Conservation (phyloP, 192 early-diverging fungal species). For the Gonapodya sp. region DNA sequence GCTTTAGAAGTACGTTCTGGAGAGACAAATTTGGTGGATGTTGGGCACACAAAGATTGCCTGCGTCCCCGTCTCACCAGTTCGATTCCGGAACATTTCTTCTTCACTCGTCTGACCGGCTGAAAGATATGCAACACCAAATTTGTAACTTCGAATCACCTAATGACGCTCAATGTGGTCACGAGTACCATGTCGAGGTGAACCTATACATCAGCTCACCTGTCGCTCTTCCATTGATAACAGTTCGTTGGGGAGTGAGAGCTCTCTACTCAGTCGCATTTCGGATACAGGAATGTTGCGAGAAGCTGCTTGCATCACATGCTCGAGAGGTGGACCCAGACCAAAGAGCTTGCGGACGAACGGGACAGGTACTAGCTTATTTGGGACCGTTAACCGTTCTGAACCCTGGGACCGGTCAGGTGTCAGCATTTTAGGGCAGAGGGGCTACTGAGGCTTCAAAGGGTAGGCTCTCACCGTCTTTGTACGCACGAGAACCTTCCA, state of each 20-base stretch:
- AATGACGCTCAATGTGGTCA: neutral
- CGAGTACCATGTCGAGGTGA: neutral
- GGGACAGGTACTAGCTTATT: constrained; percentile 25
- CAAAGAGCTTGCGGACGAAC: constrained; percentile 31
- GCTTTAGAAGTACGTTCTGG: constrained; percentile 38
- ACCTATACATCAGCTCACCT: constrained; percentile 6
- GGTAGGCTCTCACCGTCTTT: constrained; percentile 23
- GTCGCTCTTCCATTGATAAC: constrained; percentile 61
- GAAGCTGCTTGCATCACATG: constrained; percentile 42
- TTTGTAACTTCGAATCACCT: constrained; percentile 61
- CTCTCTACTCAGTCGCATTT: constrained; percentile 51
- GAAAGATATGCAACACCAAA: constrained; percentile 66
- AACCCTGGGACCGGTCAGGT: constrained; percentile 25
- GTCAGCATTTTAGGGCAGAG: neutral
- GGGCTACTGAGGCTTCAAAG: neutral
- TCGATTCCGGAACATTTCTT: constrained; percentile 67
- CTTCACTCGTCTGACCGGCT: constrained; percentile 61
- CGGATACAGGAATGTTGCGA: constrained; percentile 33
- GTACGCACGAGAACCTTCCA: constrained; percentile 43
- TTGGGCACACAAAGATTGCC: constrained; percentile 2
- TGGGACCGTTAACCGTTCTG: constrained; percentile 41
- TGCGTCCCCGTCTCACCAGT: constrained; percentile 26
- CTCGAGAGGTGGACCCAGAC: constrained; percentile 34
- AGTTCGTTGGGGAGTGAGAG: constrained; percentile 51
- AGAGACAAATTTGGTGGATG: constrained; percentile 16